Evolutionary conservation across 2,329 filamentous ascomycete species (phyloP).

Genomic region (Fusarium oligoseptatum): DNA sequence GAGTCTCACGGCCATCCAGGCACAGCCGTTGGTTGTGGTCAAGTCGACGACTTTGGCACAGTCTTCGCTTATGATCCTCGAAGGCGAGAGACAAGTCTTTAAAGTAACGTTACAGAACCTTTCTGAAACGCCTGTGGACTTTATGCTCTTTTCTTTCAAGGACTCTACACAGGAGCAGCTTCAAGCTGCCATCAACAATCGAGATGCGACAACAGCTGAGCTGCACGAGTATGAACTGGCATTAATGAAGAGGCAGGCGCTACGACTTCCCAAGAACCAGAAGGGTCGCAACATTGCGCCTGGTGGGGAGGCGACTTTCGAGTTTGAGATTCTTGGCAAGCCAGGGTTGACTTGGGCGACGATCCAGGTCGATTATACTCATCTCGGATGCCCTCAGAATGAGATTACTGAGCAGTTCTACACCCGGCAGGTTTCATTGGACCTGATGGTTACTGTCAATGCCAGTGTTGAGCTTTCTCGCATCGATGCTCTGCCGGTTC

Average conservation of each 20-base stretch:
- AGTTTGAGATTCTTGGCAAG: slow-evolving; percentile 88
- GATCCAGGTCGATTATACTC: slow-evolving; percentile 88
- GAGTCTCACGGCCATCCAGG: slow-evolving; percentile 79
- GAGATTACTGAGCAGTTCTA: slow-evolving; percentile 82
- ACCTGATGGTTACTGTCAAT: slow-evolving; percentile 90
- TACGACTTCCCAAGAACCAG: slow-evolving; percentile 67
- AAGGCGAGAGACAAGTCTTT: slow-evolving; percentile 86
- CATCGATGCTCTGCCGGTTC: slow-evolving; percentile 83
- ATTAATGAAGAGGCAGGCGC: slow-evolving; percentile 79
- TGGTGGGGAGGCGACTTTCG: slow-evolving; percentile 77
- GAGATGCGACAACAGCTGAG: slow-evolving; percentile 82
- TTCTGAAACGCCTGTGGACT: slow-evolving; percentile 82
- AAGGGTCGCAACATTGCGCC: slow-evolving; percentile 73
- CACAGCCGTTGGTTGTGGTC: slow-evolving; percentile 82
- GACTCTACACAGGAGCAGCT: slow-evolving; percentile 87
- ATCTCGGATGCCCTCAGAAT: slow-evolving; percentile 77
- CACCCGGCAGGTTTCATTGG: slow-evolving; percentile 84
- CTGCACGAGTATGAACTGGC: slow-evolving; percentile 89
- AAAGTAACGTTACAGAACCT: slow-evolving; percentile 84
- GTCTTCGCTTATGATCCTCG: slow-evolving; percentile 90
- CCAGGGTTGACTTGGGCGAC: slow-evolving; percentile 83
- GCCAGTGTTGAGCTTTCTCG: slow-evolving; percentile 86
- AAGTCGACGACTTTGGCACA: slow-evolving; percentile 84
- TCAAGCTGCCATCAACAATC: slow-evolving; percentile 79
- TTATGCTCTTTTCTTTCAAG: slow-evolving; percentile 89